Evolutionary conservation across 1,284 basidiomycete species (phyloP).

Genomic region (Malassezia sympodialis): DNA sequence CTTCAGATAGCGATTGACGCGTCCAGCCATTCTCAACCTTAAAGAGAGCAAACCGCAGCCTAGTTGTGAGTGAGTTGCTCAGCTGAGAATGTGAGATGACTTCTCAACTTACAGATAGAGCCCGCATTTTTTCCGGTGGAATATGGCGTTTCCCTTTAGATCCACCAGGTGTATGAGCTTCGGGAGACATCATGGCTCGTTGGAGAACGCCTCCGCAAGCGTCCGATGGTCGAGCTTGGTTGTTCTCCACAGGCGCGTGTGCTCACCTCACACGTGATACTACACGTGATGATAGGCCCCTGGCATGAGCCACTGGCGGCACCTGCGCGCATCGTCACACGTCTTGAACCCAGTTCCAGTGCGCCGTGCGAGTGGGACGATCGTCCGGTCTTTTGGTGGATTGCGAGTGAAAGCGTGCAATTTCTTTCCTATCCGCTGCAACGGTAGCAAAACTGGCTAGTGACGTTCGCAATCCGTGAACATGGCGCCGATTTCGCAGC

Average conservation of each 20-base stretch:
- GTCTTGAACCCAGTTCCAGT: not conserved
- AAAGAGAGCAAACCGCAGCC: constrained; percentile 41
- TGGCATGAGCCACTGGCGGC: not conserved
- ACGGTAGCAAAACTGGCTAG: not conserved
- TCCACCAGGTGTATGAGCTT: not conserved
- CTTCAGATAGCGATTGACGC: constrained; percentile 40
- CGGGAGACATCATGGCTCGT: not conserved
- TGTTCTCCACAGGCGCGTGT: not conserved
- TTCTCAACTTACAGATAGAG: not conserved
- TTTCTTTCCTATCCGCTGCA: not conserved
- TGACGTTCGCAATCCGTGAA: not conserved
- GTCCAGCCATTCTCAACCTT: constrained; percentile 46
- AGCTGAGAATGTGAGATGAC: constrained; percentile 19
- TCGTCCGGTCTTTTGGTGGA: not conserved
- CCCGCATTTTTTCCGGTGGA: constrained; percentile 2
- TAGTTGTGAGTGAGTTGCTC: constrained; percentile 29
- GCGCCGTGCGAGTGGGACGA: not conserved
- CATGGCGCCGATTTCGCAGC: constrained; percentile 23
- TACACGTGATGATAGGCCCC: constrained; percentile 1
- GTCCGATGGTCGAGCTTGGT: not conserved
- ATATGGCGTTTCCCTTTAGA: constrained; percentile 9
- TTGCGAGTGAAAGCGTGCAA: not conserved
- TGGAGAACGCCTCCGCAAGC: not conserved
- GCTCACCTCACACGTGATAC: not conserved
- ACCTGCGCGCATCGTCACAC: not conserved